Conservation (phyloP, 2,329 filamentous ascomycete genomes). For the Xylaria sp. region DNA sequence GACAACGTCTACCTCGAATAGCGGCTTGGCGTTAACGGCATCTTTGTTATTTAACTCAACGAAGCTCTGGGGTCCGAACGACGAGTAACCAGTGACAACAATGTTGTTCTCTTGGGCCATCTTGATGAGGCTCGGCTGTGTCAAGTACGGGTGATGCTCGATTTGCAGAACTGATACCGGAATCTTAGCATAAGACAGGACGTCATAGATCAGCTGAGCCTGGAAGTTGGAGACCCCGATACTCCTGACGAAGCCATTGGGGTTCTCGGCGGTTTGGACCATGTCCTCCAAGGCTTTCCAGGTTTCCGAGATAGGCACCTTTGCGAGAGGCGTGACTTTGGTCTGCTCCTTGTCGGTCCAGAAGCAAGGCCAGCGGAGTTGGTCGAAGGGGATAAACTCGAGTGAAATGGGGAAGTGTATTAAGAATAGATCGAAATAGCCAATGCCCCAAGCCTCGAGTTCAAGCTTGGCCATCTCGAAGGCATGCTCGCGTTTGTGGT, state of each 20-base stretch:
- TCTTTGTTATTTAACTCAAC: conserved; percentile 46
- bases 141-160: conserved; percentile 86
- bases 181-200: conserved; percentile 81
- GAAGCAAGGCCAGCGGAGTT: conserved; percentile 54
- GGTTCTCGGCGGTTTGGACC: conserved; percentile 66
- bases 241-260: conserved; percentile 72
- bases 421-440: conserved; percentile 76
- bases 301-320: conserved; percentile 81
- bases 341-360: conserved; percentile 58
- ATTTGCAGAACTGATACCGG: conserved; percentile 82
- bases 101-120: conserved; percentile 68
- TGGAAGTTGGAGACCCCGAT: conserved; percentile 90
- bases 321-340: conserved; percentile 62
- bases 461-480: conserved; percentile 69
- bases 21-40: conserved; percentile 45
- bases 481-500: conserved; percentile 70
- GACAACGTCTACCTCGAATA: conserved; percentile 55
- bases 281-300: conserved; percentile 84
- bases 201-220: conserved; percentile 78
- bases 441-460: conserved; percentile 70
- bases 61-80: conserved; percentile 66
- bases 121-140: conserved; percentile 65
- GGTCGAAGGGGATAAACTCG: conserved; percentile 56
- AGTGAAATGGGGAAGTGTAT: conserved; percentile 70
- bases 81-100: conserved; percentile 71